Evolutionary conservation across 176 grass and related monocot genomes (phyloP), one percentile per base, ranked within the genome.

Genomic region (Miscanthus lutarioriparius): DNA sequence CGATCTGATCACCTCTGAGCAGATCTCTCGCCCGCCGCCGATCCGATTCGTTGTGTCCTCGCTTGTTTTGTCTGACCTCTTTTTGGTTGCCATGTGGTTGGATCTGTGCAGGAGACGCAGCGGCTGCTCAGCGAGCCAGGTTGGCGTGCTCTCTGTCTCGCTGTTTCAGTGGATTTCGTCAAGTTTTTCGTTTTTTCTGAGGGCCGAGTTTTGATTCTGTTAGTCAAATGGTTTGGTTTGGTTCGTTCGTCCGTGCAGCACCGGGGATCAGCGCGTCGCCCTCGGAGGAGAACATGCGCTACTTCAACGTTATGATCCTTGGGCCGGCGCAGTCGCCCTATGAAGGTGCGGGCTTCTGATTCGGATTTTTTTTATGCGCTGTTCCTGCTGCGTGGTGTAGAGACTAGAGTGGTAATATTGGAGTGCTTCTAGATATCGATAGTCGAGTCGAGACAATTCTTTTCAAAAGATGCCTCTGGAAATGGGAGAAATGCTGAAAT

Each of bases 251-350:
- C 80, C 74, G 80, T 86, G 81, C 90, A 95, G 96, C 96, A 23
- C 96, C 96, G 67, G 96, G 96, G 75, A 95, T 98, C 36, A 98
- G 93, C 85, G 96, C 96, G 62, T 95, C 96, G 17, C 93, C 96
- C 6, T 98, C 93, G 33, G 93, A 98, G 83, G 93, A 98, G 82
- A 98, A 98, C 74, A 95, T 98, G 96, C 96, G 96, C 43, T 98
- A 98, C 80, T 98, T 98, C 83, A 95, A 98, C 92, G 96, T 95
- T 45, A 98, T 98, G 96, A 89, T 98, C 70, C 93, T 98, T 70
- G 96, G 96, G 0, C 96, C 96, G 25, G 87, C 89, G 36, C 93
- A 95, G 83, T 95, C 96, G n/a, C 93, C 90, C 12, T 95, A 92
- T 20, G 92, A 95, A 88, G 92, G 92, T 89, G 44, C 4, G 11